These are phyloP conservation scores for Aspergillus fischeri DNA, from an alignment of 2,329 filamentous ascomycete species.

Conservation along the genomic window DNA sequence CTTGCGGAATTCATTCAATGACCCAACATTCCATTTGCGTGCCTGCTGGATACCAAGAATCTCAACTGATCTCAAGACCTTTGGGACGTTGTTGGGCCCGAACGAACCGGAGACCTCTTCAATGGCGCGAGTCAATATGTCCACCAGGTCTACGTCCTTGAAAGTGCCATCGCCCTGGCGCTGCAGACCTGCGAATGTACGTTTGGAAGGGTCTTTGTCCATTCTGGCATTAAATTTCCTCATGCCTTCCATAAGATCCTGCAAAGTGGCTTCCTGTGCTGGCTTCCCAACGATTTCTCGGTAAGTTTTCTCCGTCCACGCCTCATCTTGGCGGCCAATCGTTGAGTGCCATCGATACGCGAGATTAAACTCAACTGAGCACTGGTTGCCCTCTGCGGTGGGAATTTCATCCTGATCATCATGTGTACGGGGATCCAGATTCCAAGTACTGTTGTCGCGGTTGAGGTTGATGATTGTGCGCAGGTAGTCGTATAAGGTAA, in stretches of 20 bases:
- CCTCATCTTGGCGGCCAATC: slow-evolving; percentile 70
- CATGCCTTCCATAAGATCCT: slow-evolving; percentile 61
- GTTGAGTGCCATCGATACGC: slow-evolving; percentile 85
- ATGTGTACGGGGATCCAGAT: slow-evolving; percentile 69
- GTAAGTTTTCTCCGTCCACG: slow-evolving; percentile 73
- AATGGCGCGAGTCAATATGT: slow-evolving; percentile 63
- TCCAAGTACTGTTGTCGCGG: slow-evolving; percentile 71
- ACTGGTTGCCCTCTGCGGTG: slow-evolving; percentile 71
- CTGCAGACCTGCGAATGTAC: slow-evolving; percentile 63
- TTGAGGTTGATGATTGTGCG: slow-evolving; percentile 73
- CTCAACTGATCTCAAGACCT: slow-evolving; percentile 69
- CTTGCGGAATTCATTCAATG: slow-evolving; percentile 79
- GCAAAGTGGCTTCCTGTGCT: slow-evolving; percentile 51
- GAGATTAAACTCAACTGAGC: slow-evolving; percentile 85
- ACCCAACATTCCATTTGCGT: slow-evolving; percentile 70
- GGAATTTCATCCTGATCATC: slow-evolving; percentile 51
- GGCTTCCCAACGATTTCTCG: slow-evolving; percentile 59
- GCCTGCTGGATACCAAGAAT: slow-evolving; percentile 76
- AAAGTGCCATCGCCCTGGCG: slow-evolving; percentile 66
- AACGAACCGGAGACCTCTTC: slow-evolving; percentile 65
- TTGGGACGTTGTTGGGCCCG: slow-evolving; percentile 69
- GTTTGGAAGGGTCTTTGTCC: slow-evolving; percentile 62
- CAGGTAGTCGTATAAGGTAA: slow-evolving; percentile 73
- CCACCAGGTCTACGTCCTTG: slow-evolving; percentile 70
- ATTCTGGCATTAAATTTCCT: slow-evolving; percentile 59